These are phyloP conservation scores for Aphanomyces astaci DNA, from an alignment of 352 stramenopile genomes.

Conservation along the genomic window DNA sequence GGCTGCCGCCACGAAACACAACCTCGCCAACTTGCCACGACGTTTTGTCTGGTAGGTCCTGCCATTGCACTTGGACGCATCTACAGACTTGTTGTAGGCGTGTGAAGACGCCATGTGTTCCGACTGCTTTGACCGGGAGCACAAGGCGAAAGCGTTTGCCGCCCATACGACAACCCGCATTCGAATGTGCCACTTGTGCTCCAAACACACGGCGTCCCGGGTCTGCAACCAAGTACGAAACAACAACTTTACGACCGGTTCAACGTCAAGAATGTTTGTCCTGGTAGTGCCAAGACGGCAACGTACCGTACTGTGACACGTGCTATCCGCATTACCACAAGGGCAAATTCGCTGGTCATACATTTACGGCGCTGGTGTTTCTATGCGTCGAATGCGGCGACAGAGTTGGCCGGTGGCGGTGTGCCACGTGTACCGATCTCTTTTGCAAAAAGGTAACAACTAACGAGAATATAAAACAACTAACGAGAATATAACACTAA, in stretches of 20 bases:
- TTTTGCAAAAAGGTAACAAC: conserved; percentile 21
- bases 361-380: conserved; percentile 1
- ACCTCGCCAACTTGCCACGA: not conserved
- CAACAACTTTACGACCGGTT: no score
- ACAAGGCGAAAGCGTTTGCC: conserved; percentile 11
- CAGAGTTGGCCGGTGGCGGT: conserved; percentile 11
- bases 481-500: no score
- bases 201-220: conserved; percentile 15
- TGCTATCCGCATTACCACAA: conserved; percentile 20
- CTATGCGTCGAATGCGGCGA: conserved; percentile 15
- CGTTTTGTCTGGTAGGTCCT: conserved; percentile 3
- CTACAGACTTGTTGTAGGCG: conserved; percentile 6
- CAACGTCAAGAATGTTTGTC: no score
- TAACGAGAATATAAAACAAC: no score
- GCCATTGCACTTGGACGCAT: not conserved
- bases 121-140: conserved; percentile 11
- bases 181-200: conserved; percentile 4
- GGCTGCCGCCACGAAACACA: conserved; percentile 6
- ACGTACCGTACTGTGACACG: conserved; percentile 17
- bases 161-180: not conserved
- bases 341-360: not conserved
- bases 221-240: conserved; percentile 18
- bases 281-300: conserved; percentile 12
- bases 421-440: conserved; percentile 11
- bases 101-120: conserved; percentile 16